These are phyloP conservation scores for Suillus luteus DNA, from an alignment of 768 basidiomycete species.

Conservation along the genomic window DNA sequence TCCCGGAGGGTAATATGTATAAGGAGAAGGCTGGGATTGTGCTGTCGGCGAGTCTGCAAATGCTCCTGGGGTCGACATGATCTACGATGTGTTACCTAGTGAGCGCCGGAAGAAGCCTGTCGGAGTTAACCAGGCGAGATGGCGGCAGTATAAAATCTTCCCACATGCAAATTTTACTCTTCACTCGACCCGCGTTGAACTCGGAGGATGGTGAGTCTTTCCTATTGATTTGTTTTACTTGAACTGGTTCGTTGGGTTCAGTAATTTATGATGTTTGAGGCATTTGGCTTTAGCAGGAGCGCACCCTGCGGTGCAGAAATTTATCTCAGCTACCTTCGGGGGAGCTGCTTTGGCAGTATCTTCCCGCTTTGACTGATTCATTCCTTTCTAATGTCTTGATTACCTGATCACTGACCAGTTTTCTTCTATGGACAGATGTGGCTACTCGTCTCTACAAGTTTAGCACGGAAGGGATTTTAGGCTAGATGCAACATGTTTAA, in stretches of 20 bases:
- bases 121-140: conserved; percentile 29
- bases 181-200: conserved; percentile 9
- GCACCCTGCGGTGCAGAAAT: conserved; percentile 76
- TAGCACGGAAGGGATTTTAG: neutral
- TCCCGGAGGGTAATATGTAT: conserved; percentile 20
- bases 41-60: conserved; percentile 36
- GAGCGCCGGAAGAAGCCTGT: conserved; percentile 17
- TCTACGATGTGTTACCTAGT: conserved; percentile 25
- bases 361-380: conserved; percentile 50
- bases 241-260: conserved; percentile 4
- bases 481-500: neutral
- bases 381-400: conserved; percentile 6
- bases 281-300: conserved; percentile 87
- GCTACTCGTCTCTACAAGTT: neutral
- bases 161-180: conserved; percentile 8
- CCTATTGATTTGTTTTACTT: conserved; percentile 4
- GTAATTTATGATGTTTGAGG: conserved; percentile 78
- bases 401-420: conserved; percentile 15
- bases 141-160: conserved; percentile 26
- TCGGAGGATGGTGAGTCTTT: conserved; percentile 27
- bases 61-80: conserved; percentile 34
- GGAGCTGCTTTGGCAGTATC: conserved; percentile 42
- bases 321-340: conserved; percentile 92
- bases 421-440: conserved; percentile 19
- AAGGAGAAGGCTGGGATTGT: conserved; percentile 28